Evolutionary conservation across 2,329 filamentous ascomycete genomes (phyloP).

Genomic region (Trichoderma citrinoviride): DNA sequence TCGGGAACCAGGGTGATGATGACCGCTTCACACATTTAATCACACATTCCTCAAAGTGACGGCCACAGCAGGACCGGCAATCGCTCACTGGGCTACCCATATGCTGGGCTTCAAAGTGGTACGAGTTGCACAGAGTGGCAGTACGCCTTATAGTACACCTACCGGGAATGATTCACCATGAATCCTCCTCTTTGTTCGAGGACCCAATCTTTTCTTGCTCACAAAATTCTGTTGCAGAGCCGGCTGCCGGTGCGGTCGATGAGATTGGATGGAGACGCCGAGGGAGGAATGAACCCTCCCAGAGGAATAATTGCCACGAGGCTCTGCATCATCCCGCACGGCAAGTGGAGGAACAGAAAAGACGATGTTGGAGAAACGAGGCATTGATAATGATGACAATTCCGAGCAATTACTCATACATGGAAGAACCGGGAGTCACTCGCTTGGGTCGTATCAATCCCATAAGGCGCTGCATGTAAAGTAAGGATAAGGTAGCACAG

Average conservation of each 20-base stretch:
- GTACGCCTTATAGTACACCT: neutral
- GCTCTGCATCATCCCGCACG: neutral
- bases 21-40: too few relatives aligned
- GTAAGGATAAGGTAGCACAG: too few relatives aligned
- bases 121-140: neutral
- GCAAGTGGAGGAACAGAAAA: neutral
- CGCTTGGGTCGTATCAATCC: too few relatives aligned
- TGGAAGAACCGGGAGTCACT: neutral
- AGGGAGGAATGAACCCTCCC: neutral
- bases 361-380: too few relatives aligned
- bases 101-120: neutral
- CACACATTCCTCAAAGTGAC: too few relatives aligned
- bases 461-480: too few relatives aligned
- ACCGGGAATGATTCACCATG: neutral
- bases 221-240: neutral
- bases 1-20: too few relatives aligned
- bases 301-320: slow-evolving; percentile 13
- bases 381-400: too few relatives aligned
- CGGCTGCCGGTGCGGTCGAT: slow-evolving; percentile 13
- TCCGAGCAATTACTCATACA: neutral
- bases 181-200: neutral
- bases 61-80: too few relatives aligned
- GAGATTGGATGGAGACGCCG: slow-evolving; percentile 20
- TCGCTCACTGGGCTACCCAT: too few relatives aligned
- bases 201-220: neutral